Evolutionary conservation across 305 asterid genomes (phyloP), one percentile per base, ranked within the genome.

Genomic region (Rubia tinctorum): DNA sequence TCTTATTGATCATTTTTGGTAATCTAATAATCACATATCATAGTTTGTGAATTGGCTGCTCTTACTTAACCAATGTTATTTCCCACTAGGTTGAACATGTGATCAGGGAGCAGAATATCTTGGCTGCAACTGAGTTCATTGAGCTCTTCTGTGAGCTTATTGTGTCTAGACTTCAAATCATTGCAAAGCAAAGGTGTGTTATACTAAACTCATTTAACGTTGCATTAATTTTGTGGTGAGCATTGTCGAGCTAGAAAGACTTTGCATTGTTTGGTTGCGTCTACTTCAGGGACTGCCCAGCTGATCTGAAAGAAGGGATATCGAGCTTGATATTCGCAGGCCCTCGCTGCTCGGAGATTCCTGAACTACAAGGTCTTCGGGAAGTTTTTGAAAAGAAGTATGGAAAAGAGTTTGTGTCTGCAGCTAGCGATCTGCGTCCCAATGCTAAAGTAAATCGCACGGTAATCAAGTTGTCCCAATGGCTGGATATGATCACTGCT

Each of bases 341-440:
- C 77, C 99, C 99, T 45, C 90, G 99, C 71, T 94, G 97, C 85
- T 94, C 99, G 0, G 98, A 95, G 73, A 88, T 95, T 72, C 97
- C 99, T 15, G 99, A 95, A 86, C 81, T 95, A 10, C 65, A 84
- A 80, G 85, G 87, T 69, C 85, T 95, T 60, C 84, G 88, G 73
- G 92, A 95, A 45, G 82, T 92, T 55, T 95, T 95, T 66, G 85
- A 83, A 84, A 95, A 95, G 81, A 92, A 90, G 81, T 92, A 89
- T 25, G 99, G 99, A 13, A 88, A 89, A 83, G 99, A 95, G 84
- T 95, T 95, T 78, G 98, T 92, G 14, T 90, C 97, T 77, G 81
- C 97, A n/a, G 98, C 99, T 51, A 88, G 92, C 72, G 99, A 94
- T 79, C 80, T 94, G 75, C 91, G 99, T 72, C 96, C 99, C 45